These are phyloP conservation scores for Apophysomyces trapeziformis DNA, from an alignment of 371 early-diverging fungal species.

Conservation along the genomic window DNA sequence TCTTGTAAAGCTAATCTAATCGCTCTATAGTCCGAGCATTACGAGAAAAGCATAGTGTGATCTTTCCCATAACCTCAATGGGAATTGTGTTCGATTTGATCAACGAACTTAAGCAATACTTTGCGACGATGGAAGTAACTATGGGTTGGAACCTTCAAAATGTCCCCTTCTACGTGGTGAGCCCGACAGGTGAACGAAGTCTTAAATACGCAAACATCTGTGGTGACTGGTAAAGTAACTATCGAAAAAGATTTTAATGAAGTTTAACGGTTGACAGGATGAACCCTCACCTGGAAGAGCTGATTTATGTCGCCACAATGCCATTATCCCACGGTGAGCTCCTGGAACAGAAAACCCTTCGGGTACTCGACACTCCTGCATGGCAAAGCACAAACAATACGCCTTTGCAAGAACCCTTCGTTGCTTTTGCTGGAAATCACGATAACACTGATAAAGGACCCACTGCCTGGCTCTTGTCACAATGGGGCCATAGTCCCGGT, in stretches of 20 bases:
- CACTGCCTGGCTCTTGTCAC: slow-evolving; percentile 35
- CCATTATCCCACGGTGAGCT: slow-evolving; percentile 63
- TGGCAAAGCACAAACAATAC: slow-evolving; percentile 13
- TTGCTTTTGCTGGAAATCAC: slow-evolving; percentile 69
- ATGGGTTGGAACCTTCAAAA: slow-evolving; percentile 40
- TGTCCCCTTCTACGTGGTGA: slow-evolving; percentile 72
- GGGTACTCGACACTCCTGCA: slow-evolving; percentile 25
- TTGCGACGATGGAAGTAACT: slow-evolving; percentile 56
- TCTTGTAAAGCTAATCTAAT: too few relatives aligned
- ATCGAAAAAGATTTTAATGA: too few relatives aligned
- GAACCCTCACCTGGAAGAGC: slow-evolving; percentile 61
- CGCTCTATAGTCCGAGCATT: slow-evolving; percentile 52
- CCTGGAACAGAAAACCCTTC: slow-evolving; percentile 46
- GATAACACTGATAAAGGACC: slow-evolving; percentile 31
- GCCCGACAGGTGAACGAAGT: slow-evolving; percentile 78
- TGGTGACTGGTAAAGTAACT: slow-evolving; percentile 78
- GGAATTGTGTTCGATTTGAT: slow-evolving; percentile 81
- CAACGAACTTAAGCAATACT: slow-evolving; percentile 57
- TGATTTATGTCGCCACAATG: slow-evolving; percentile 58
- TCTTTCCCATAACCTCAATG: slow-evolving; percentile 71
- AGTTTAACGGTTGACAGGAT: slow-evolving; percentile 52
- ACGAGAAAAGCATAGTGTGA: slow-evolving; percentile 67
- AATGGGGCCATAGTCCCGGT: slow-evolving; percentile 30
- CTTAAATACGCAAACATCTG: slow-evolving; percentile 84
- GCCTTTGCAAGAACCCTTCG: slow-evolving; percentile 58